A percentile compares a stretch with the other conserved stretches of the same genome.
These are phyloP conservation scores for Curvularia eragrostidis DNA, from an alignment of 2,329 filamentous ascomycete genomes.

Conservation along the genomic window DNA sequence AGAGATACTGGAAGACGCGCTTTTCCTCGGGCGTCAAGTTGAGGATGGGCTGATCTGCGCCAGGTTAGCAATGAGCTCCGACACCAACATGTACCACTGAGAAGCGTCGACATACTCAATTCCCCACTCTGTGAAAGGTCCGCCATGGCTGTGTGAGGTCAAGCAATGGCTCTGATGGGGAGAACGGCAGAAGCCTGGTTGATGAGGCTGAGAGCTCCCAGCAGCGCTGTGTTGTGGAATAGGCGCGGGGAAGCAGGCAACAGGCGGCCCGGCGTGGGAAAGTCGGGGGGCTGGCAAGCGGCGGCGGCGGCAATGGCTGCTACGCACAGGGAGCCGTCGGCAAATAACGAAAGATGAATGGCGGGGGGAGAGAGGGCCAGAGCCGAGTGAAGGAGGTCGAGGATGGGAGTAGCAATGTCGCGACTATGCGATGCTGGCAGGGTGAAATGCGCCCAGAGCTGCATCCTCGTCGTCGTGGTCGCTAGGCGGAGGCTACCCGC, in stretches of 20 bases:
- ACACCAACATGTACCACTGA: not conserved
- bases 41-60: conserved; percentile 63
- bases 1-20: conserved; percentile 89
- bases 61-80: conserved; percentile 28
- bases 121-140: conserved; percentile 45
- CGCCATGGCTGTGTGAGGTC: conserved; percentile 43
- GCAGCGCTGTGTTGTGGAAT: conserved; percentile 31
- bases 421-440: conserved; percentile 11
- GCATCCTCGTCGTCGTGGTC: conserved; percentile 23
- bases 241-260: conserved; percentile 42
- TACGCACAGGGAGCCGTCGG: not conserved
- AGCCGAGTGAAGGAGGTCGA: conserved; percentile 9
- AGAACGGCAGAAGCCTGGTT: conserved; percentile 29
- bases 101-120: conserved; percentile 38
- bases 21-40: conserved; percentile 93
- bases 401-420: conserved; percentile 20
- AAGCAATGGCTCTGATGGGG: conserved; percentile 27
- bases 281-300: conserved; percentile 34
- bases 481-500: conserved; percentile 21
- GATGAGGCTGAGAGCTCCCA: conserved; percentile 41
- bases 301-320: conserved; percentile 1
- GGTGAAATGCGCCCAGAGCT: conserved; percentile 21
- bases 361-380: not conserved
- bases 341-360: conserved; percentile 11
- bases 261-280: conserved; percentile 23